Conservation (phyloP, 306 rosid species). For the Acacia confusa region DNA sequence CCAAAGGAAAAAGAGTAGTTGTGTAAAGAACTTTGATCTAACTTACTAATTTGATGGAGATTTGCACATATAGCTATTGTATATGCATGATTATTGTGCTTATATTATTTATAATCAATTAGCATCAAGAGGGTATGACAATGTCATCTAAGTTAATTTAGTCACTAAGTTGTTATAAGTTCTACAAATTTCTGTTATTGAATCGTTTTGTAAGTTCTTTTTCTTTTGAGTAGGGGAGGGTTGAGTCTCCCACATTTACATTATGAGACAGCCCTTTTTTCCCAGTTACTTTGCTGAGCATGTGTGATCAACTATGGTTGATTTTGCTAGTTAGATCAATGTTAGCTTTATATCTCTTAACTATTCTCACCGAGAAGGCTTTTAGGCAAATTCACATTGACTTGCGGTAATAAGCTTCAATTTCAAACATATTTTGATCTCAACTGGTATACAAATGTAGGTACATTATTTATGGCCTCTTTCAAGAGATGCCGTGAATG, state of each 20-base stretch:
- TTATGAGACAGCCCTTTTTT: neutral
- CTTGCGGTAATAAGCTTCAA: conserved; percentile 9
- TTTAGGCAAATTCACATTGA: neutral
- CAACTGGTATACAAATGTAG: conserved; percentile 44
- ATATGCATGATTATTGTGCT: conserved; percentile 18
- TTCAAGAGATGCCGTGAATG: conserved; percentile 46
- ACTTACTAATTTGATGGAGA: neutral
- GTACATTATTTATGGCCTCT: conserved; percentile 78
- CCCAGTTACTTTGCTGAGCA: neutral
- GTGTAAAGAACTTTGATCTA: neutral
- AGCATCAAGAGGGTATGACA: neutral
- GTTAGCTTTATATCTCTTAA: neutral
- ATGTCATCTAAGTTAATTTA: neutral
- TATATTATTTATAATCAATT: neutral
- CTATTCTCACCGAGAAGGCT: neutral
- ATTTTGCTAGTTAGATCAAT: conserved; percentile 12
- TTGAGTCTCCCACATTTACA: neutral
- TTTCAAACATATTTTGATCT: conserved; percentile 21
- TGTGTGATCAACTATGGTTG: conserved; percentile 2
- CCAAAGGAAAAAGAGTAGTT: neutral
- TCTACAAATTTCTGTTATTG: neutral
- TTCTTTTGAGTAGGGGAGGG: neutral
- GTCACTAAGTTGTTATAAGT: neutral
- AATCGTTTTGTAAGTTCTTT: neutral
- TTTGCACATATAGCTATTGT: conserved; percentile 7